These are phyloP conservation scores for Ophiocordyceps sinensis DNA, from an alignment of 2,329 filamentous ascomycete genomes.

Conservation along the genomic window DNA sequence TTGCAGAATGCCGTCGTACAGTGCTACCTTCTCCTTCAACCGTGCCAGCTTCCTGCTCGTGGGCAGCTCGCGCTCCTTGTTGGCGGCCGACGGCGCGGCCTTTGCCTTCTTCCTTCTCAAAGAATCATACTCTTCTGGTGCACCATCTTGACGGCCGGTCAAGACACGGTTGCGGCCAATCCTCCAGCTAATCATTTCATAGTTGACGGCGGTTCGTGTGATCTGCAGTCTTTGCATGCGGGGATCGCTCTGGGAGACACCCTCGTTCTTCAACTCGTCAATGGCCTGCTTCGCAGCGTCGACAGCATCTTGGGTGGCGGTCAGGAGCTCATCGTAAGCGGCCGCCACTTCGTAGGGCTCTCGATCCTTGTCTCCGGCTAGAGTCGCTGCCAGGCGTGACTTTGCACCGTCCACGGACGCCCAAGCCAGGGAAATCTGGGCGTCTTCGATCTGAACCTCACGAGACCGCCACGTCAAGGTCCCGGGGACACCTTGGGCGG, in stretches of 20 bases:
- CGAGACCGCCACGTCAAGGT: constrained; percentile 76
- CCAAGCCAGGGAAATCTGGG: constrained; percentile 75
- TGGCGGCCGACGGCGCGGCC: constrained; percentile 22
- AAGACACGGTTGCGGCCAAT: constrained; percentile 85
- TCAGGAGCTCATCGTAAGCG: constrained; percentile 83
- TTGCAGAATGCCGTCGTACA: constrained; percentile 85
- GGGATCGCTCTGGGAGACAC: constrained; percentile 66
- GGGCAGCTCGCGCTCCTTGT: constrained; percentile 44
- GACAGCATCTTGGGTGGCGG: constrained; percentile 81
- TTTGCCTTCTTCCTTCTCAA: constrained; percentile 33
- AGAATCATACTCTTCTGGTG: constrained; percentile 36
- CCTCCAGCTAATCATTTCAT: constrained; percentile 86
- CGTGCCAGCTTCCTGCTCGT: constrained; percentile 63
- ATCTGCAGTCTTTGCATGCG: constrained; percentile 89
- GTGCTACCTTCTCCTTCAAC: constrained; percentile 71
- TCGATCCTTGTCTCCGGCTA: constrained; percentile 27
- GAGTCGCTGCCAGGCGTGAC: constrained; percentile 29
- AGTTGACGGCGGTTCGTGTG: constrained; percentile 85
- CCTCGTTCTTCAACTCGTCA: constrained; percentile 74
- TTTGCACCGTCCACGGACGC: constrained; percentile 49
- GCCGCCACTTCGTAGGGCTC: constrained; percentile 57
- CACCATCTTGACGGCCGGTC: constrained; percentile 69
- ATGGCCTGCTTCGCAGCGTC: constrained; percentile 90
- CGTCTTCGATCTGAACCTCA: constrained; percentile 81
- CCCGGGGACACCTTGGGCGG: constrained; percentile 45